Evolutionary conservation across 2,329 filamentous ascomycete species (phyloP).

Genomic region (Nectriaceae sp.): DNA sequence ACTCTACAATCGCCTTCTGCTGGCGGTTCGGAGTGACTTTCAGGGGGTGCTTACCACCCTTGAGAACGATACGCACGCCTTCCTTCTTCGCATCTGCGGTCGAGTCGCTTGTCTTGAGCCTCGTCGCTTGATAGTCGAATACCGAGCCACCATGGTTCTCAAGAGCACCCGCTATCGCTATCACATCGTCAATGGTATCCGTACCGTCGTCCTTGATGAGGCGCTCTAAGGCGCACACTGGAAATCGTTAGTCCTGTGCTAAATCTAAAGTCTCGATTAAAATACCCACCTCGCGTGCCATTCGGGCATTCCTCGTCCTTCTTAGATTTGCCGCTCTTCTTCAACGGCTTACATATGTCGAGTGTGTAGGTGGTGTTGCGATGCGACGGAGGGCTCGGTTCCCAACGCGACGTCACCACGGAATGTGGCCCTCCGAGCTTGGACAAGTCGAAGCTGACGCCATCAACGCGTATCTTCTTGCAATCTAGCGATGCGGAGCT

Average conservation of each 20-base stretch:
- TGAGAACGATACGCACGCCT: conserved; percentile 70
- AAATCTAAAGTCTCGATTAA: not conserved
- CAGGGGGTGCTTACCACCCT: conserved; percentile 56
- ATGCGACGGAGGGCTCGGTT: conserved; percentile 51
- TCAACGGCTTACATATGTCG: conserved; percentile 72
- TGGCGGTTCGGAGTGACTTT: conserved; percentile 51
- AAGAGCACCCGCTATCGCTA: conserved; percentile 76
- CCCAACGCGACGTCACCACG: conserved; percentile 60
- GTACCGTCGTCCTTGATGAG: conserved; percentile 51
- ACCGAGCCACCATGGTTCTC: conserved; percentile 55
- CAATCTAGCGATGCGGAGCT: conserved; percentile 60
- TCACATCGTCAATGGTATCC: conserved; percentile 56
- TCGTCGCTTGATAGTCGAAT: conserved; percentile 66
- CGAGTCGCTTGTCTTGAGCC: conserved; percentile 65
- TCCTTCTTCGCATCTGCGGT: conserved; percentile 67
- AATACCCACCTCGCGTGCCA: conserved; percentile 63
- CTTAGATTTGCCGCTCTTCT: conserved; percentile 57
- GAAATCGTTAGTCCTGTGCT: conserved; percentile 8
- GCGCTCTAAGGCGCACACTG: conserved; percentile 76
- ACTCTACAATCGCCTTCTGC: conserved; percentile 81
- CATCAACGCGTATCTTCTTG: conserved; percentile 59
- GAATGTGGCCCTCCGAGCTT: conserved; percentile 68
- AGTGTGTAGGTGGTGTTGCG: conserved; percentile 79
- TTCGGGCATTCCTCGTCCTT: conserved; percentile 65
- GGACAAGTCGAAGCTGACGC: conserved; percentile 64